Evolutionary conservation across 1,284 basidiomycete species (phyloP).

Genomic region (Volvariella surrecta): DNA sequence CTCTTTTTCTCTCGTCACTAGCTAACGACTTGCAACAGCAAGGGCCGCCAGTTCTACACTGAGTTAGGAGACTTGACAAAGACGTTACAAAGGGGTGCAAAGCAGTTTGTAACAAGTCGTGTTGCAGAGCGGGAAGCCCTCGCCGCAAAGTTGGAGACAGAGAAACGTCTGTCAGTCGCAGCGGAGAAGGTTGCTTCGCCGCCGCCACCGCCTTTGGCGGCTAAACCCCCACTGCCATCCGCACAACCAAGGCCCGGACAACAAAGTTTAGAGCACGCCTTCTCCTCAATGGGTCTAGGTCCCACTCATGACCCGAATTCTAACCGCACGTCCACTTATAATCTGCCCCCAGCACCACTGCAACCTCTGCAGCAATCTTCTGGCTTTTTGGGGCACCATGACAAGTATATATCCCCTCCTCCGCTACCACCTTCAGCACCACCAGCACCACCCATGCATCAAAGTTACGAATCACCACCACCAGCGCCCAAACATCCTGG

Average conservation of each 20-base stretch:
- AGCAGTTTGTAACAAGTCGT: conserved; percentile 56
- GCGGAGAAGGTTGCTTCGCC: conserved; percentile 25
- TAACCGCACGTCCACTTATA: conserved; percentile 10
- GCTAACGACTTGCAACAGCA: conserved; percentile 33
- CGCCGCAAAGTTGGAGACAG: conserved; percentile 62
- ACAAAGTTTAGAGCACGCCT: conserved; percentile 33
- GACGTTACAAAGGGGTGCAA: conserved; percentile 53
- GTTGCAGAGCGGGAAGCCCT: conserved; percentile 67
- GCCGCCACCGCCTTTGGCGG: conserved; percentile 33
- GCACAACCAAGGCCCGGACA: conserved; percentile 27
- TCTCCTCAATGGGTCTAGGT: conserved; percentile 44
- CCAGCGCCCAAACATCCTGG: conserved; percentile 13
- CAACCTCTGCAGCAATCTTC: conserved; percentile 6
- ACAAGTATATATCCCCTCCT: conserved; percentile 13
- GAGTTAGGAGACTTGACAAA: conserved; percentile 68
- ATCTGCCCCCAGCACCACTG: conserved; percentile 26
- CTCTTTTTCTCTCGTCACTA: neutral
- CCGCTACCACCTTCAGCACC: conserved; percentile 13
- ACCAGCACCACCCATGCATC: conserved; percentile 17
- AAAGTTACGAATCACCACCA: conserved; percentile 15
- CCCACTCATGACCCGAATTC: conserved; percentile 6
- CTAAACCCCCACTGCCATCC: conserved; percentile 42
- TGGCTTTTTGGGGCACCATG: conserved; percentile 10
- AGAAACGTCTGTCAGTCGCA: conserved; percentile 43
- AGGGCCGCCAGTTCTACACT: conserved; percentile 83